Evolutionary conservation across 2,329 filamentous ascomycete genomes (phyloP).

Genomic region (Didymella keratinophila): DNA sequence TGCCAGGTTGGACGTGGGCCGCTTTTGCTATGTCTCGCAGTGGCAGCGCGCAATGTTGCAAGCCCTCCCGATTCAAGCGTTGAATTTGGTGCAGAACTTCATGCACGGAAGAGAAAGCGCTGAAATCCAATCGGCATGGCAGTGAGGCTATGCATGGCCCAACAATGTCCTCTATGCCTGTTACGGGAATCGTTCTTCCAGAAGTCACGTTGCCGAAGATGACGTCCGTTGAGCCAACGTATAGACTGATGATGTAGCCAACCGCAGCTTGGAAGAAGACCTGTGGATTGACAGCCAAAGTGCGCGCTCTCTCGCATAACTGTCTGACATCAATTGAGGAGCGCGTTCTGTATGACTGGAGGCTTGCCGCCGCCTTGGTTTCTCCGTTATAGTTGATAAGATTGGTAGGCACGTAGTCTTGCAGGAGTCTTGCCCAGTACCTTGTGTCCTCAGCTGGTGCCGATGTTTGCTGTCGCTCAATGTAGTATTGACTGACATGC

Average conservation of each 20-base stretch:
- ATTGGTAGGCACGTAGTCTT: conserved; percentile 61
- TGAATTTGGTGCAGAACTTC: conserved; percentile 73
- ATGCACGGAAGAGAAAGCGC: conserved; percentile 58
- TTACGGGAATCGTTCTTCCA: conserved; percentile 76
- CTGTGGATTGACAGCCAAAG: conserved; percentile 66
- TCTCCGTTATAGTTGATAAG: conserved; percentile 67
- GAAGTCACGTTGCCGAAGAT: conserved; percentile 82
- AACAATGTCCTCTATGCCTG: conserved; percentile 73
- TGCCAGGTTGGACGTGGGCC: conserved; percentile 62
- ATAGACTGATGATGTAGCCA: conserved; percentile 69
- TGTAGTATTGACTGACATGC: conserved; percentile 60
- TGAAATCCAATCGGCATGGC: conserved; percentile 72
- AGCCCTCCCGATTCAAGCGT: conserved; percentile 67
- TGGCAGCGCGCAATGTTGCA: conserved; percentile 70
- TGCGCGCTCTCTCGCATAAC: conserved; percentile 31
- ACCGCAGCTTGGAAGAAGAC: conserved; percentile 79
- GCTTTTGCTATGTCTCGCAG: conserved; percentile 73
- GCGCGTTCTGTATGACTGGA: conserved; percentile 29
- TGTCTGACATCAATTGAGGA: conserved; percentile 27
- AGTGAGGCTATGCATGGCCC: conserved; percentile 82
- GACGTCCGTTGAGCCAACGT: conserved; percentile 71
- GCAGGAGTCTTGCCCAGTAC: conserved; percentile 76
- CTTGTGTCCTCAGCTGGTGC: conserved; percentile 33
- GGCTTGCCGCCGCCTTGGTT: conserved; percentile 13
- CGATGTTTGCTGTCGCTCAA: conserved; percentile 11